Evolutionary conservation across 169 alveolate genomes (phyloP).

Genomic region (Cryptosporidium ubiquitum): DNA sequence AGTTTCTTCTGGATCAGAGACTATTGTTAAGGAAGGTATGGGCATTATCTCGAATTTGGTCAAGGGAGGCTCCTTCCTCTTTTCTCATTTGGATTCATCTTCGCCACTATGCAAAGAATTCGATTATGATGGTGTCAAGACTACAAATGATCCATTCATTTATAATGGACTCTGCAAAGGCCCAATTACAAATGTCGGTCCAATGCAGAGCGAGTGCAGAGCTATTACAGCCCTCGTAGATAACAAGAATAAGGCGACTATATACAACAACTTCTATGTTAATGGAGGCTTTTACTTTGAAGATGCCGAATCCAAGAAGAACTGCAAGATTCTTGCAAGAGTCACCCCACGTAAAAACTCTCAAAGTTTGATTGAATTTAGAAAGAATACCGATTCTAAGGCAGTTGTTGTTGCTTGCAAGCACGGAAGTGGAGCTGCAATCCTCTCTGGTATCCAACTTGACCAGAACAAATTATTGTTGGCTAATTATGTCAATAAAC

Average conservation of each 20-base stretch:
- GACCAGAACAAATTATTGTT: conserved; percentile 33
- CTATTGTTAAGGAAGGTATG: conserved; percentile 28
- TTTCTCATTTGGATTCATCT: conserved; percentile 40
- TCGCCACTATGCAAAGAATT: conserved; percentile 30
- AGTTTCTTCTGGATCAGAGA: neutral
- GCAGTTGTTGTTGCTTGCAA: conserved; percentile 41
- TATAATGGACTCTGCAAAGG: conserved; percentile 44
- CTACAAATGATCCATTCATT: neutral
- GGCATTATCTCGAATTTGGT: conserved; percentile 4
- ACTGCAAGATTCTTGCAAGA: conserved; percentile 20
- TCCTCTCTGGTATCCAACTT: conserved; percentile 41
- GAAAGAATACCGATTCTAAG: neutral
- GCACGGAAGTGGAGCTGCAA: conserved; percentile 55
- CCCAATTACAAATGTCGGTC: conserved; percentile 31
- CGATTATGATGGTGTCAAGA: conserved; percentile 11
- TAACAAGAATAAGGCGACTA: neutral
- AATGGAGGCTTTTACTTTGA: conserved; percentile 51
- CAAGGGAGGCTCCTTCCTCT: conserved; percentile 27
- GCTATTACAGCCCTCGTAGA: neutral
- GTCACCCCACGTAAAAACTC: conserved; percentile 17
- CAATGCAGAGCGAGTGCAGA: conserved; percentile 52
- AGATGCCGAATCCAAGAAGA: conserved; percentile 7
- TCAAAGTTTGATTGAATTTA: conserved; percentile 9
- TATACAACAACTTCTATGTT: neutral
- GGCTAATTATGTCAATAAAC: neutral